A percentile compares a stretch with the other conserved stretches of the same genome.
Evolutionary conservation across 2,329 filamentous ascomycete species (phyloP).

Genomic region (Bipolaris bicolor): DNA sequence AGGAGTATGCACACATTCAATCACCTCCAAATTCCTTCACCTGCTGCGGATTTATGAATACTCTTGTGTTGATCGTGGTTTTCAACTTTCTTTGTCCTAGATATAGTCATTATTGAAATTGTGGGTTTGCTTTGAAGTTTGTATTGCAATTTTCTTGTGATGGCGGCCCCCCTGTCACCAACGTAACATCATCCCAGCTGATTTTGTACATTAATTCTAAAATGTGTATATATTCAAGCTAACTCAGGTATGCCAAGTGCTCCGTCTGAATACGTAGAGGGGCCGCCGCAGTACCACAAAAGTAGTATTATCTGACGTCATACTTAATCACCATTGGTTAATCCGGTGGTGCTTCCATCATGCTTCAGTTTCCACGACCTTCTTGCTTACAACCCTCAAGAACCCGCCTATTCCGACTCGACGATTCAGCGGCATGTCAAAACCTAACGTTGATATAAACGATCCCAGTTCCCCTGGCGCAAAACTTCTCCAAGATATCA

Average conservation of each 20-base stretch:
- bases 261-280: background rate
- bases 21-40: too few relatives aligned
- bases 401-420: slow-evolving; percentile 11
- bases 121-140: too few relatives aligned
- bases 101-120: too few relatives aligned
- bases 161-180: background rate
- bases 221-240: background rate
- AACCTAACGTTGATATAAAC: slow-evolving; percentile 4
- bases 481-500: slow-evolving; percentile 19
- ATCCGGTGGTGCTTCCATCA: slow-evolving; percentile 2
- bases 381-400: slow-evolving; percentile 8
- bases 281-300: background rate
- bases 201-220: background rate
- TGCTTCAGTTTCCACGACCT: slow-evolving; percentile 1
- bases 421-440: slow-evolving; percentile 17
- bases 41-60: too few relatives aligned
- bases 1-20: too few relatives aligned
- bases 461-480: slow-evolving; percentile 10
- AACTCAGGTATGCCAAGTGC: background rate
- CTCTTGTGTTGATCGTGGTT: too few relatives aligned
- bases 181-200: background rate
- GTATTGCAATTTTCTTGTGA: too few relatives aligned
- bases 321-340: background rate
- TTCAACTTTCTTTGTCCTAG: too few relatives aligned
- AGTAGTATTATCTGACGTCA: background rate